These are phyloP conservation scores for Mycena albidolilacea DNA, from an alignment of 768 basidiomycete species.

Conservation along the genomic window DNA sequence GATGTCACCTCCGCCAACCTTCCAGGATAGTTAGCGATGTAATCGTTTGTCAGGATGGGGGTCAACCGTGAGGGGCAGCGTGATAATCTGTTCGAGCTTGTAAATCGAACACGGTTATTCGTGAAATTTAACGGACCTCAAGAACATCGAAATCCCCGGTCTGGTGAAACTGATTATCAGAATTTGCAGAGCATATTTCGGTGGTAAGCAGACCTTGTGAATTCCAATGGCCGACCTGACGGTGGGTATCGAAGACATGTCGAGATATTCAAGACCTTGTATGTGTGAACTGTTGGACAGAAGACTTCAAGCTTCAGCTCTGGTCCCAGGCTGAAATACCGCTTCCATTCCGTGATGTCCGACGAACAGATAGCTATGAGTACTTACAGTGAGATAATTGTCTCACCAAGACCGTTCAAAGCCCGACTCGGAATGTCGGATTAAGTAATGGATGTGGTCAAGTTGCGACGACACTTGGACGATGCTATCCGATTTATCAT, in stretches of 20 bases:
- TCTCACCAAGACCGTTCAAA: constrained; percentile 3
- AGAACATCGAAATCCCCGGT: constrained; percentile 75
- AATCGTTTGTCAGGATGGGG: neutral
- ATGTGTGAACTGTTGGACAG: neutral
- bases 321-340: too few relatives aligned
- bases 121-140: constrained; percentile 41
- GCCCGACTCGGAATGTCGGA: neutral
- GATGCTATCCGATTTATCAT: too few relatives aligned
- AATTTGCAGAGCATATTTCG: constrained; percentile 38
- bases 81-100: constrained; percentile 17
- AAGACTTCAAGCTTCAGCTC: too few relatives aligned
- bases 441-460: too few relatives aligned
- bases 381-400: too few relatives aligned
- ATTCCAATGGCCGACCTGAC: constrained; percentile 26
- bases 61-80: constrained; percentile 29
- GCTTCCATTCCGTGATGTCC: too few relatives aligned
- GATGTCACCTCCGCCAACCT: constrained; percentile 62
- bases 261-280: neutral
- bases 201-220: constrained; percentile 53
- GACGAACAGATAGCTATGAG: too few relatives aligned
- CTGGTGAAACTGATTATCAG: constrained; percentile 22
- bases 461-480: too few relatives aligned
- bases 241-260: constrained; percentile 35
- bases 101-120: neutral
- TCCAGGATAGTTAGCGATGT: constrained; percentile 45